A percentile compares a stretch with the other conserved stretches of the same genome.
Evolutionary conservation across 2,329 filamentous ascomycete genomes (phyloP).

Genomic region (Tolypocladium cylindrosporum): DNA sequence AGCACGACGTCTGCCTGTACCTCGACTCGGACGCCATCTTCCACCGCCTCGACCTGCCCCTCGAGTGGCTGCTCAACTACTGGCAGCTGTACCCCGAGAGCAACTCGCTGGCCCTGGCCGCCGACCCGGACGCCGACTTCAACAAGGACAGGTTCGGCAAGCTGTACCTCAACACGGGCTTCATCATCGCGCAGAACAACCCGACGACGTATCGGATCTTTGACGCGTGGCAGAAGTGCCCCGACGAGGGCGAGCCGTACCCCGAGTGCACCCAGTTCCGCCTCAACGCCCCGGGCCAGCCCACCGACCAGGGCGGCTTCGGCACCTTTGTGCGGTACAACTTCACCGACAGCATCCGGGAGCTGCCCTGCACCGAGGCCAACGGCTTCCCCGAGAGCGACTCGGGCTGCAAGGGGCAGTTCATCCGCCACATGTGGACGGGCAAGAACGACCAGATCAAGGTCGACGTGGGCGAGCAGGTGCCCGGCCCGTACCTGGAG

Average conservation of each 20-base stretch:
- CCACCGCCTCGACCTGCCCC: slow-evolving; percentile 29
- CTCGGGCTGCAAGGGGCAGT: slow-evolving; percentile 26
- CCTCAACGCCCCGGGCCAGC: slow-evolving; percentile 22
- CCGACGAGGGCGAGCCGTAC: slow-evolving; percentile 26
- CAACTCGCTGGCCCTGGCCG: slow-evolving; percentile 31
- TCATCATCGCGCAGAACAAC: slow-evolving; percentile 43
- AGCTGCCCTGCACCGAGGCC: slow-evolving; percentile 30
- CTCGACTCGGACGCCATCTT: slow-evolving; percentile 36
- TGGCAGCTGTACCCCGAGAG: slow-evolving; percentile 28
- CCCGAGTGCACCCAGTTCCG: slow-evolving; percentile 29
- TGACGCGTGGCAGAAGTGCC: slow-evolving; percentile 35
- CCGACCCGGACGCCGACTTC: slow-evolving; percentile 24
- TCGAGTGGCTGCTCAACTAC: slow-evolving; percentile 38
- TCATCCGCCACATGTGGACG: slow-evolving; percentile 34
- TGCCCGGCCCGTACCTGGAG: slow-evolving; percentile 24
- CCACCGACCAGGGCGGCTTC: slow-evolving; percentile 33
- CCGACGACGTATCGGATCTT: slow-evolving; percentile 35
- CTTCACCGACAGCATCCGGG: slow-evolving; percentile 27
- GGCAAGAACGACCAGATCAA: slow-evolving; percentile 29
- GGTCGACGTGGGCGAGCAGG: slow-evolving; percentile 24
- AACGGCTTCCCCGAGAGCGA: slow-evolving; percentile 31
- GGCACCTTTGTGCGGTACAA: slow-evolving; percentile 33
- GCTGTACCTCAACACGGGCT: slow-evolving; percentile 39
- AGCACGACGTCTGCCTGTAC: slow-evolving; percentile 32
- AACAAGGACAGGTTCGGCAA: slow-evolving; percentile 30